Base-by-base conservation (phyloP, 169 alveolate genomes). In the Eimeria brunetti region DNA sequence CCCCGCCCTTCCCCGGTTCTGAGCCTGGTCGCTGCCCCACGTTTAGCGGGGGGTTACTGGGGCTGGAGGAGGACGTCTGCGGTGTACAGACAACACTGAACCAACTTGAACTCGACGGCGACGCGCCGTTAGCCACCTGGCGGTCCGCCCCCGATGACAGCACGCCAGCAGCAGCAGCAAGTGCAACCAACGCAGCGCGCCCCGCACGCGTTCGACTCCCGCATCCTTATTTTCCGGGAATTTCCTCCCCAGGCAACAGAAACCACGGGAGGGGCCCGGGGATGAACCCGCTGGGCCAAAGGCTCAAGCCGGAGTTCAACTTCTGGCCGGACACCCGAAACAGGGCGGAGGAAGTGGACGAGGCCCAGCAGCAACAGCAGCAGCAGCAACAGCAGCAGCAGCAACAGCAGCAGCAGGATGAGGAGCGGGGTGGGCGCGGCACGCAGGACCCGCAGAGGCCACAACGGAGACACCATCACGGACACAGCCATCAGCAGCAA, bases 91-190 rank as follows among this genome's bases (percentile, higher is more conserved):
- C 93, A 51, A 76, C 88, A n/a, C 89, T 92, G 44, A 53, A 92
- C 11, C 91, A 92, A 30, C 76, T 64, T 36, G 96, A 92, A 30
- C 81, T 92, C 71, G 96, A 92, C 33, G 81, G 88, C 0, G 96
- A 92, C 85, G 76, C 93, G 18, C 96, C 93, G 44, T 81, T 85
- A 33, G 93, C 96, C 76, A 53, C 96, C 64, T 85, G 96, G 91
- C 76, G 91, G 12, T 88, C 94, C 38, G 85, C 85, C 20, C 73
- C 94, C 7, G 69, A 60, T 1, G 91, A 84, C 58, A 58, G 24
- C 36, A 36, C 30, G 20, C 33, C 44, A 12, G 85, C 11, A 38
- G 80, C n/a, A 41, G 22, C 84, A 36, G 22, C 84, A 7, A 24
- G n/a, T 36, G 69, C 69, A 33, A 16, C 53, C 51, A 41, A 56